phyloP scores from a whole-genome alignment of 805 yeast species.

The Yamadazyma kitorensis region DNA sequence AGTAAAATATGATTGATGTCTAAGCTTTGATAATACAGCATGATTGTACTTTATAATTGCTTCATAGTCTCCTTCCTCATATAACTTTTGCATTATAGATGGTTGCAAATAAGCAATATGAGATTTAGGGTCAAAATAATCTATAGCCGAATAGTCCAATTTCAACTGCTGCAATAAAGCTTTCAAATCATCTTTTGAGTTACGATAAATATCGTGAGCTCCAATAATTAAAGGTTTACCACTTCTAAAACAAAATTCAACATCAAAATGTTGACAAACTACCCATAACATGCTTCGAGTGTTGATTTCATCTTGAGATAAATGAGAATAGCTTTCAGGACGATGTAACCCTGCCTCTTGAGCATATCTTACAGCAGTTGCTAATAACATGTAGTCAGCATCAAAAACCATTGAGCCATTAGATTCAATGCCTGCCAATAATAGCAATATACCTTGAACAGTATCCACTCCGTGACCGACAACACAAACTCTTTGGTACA shows the following conservation, averaged over 20 bases:
- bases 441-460: constrained; percentile 49
- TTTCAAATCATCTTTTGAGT: constrained; percentile 6
- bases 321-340: constrained; percentile 22
- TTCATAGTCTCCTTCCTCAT: not conserved
- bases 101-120: constrained; percentile 5
- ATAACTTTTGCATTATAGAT: constrained; percentile 1
- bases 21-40: constrained; percentile 20
- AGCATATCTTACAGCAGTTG: constrained; percentile 37
- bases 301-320: constrained; percentile 17
- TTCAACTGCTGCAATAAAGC: not conserved
- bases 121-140: constrained; percentile 6
- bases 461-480: constrained; percentile 51
- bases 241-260: constrained; percentile 34
- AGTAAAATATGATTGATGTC: constrained; percentile 26
- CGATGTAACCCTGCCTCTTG: constrained; percentile 42
- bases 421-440: constrained; percentile 37
- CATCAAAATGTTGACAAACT: constrained; percentile 31
- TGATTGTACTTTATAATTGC: constrained; percentile 5
- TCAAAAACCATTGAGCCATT: constrained; percentile 21
- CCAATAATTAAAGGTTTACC: constrained; percentile 40
- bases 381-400: constrained; percentile 25
- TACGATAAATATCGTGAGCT: constrained; percentile 2
- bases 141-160: constrained; percentile 1
- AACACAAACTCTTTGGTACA: constrained; percentile 49
- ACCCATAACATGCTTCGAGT: constrained; percentile 33